A percentile compares a stretch with the other conserved stretches of the same genome.
Evolutionary conservation across 129 eudicot genomes (phyloP).

Genomic region (Calendula officinalis): DNA sequence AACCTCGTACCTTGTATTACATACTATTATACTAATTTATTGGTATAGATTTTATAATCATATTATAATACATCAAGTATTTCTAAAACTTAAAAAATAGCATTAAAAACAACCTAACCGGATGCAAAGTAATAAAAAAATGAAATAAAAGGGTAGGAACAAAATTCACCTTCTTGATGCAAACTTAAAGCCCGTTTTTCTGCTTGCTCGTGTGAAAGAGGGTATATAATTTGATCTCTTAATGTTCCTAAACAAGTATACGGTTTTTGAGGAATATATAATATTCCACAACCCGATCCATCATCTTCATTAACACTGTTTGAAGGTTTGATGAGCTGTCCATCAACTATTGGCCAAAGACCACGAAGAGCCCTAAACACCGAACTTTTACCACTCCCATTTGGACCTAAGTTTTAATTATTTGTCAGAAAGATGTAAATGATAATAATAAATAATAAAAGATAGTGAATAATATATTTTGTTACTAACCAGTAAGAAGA

Average conservation of each 20-base stretch:
- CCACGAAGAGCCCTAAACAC: constrained; percentile 86
- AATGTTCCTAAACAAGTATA: constrained; percentile 91
- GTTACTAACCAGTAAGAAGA: constrained; percentile 84
- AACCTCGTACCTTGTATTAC: too few relatives aligned
- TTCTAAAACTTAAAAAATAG: too few relatives aligned
- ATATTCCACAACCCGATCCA: constrained; percentile 54
- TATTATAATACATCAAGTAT: too few relatives aligned
- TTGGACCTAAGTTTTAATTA: constrained; percentile 58
- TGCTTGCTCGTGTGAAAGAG: constrained; percentile 80
- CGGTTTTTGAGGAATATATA: constrained; percentile 82
- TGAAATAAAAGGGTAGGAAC: not conserved
- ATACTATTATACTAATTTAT: too few relatives aligned
- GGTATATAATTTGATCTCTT: constrained; percentile 90
- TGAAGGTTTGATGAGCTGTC: constrained; percentile 61
- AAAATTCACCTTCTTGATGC: constrained; percentile 41
- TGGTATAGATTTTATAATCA: too few relatives aligned
- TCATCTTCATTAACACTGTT: constrained; percentile 33
- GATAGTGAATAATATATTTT: not conserved
- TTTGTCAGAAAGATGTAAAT: not conserved
- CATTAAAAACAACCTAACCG: too few relatives aligned
- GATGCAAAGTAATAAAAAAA: too few relatives aligned
- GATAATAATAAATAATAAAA: not conserved
- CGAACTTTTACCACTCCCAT: constrained; percentile 96
- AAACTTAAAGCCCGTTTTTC: constrained; percentile 38
- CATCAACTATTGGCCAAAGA: constrained; percentile 82